phyloP scores from a whole-genome alignment of 1,139 yeast species.

The Magnusiomyces sp. region DNA sequence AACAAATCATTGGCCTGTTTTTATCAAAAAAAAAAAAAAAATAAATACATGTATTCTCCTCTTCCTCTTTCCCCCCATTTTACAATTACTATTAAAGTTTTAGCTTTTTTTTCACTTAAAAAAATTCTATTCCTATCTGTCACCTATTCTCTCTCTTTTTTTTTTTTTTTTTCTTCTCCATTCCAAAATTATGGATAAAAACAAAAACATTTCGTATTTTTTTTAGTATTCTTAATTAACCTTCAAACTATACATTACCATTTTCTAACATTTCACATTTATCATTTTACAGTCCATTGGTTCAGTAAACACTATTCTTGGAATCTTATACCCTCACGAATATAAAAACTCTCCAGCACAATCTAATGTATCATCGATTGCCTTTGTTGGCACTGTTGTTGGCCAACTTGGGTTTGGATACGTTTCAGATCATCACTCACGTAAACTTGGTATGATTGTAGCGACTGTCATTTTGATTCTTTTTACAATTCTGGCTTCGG shows the following conservation, averaged over 20 bases:
- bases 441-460: conserved; percentile 72
- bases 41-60: neutral
- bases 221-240: too few species aligned
- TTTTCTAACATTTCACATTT: neutral
- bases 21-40: neutral
- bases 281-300: conserved; percentile 44
- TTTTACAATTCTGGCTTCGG: conserved; percentile 71
- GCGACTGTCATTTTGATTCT: conserved; percentile 66
- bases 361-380: conserved; percentile 76
- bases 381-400: conserved; percentile 84
- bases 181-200: neutral
- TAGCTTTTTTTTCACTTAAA: too few species aligned
- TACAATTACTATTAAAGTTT: too few species aligned
- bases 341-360: conserved; percentile 59
- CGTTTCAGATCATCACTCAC: conserved; percentile 65
- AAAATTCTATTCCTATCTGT: neutral
- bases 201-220: neutral
- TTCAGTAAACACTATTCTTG: conserved; percentile 62
- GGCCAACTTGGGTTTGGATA: conserved; percentile 79
- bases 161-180: neutral
- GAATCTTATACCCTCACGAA: conserved; percentile 52
- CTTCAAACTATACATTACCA: too few species aligned
- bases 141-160: neutral
- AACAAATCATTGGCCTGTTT: too few species aligned
- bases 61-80: neutral